Percentiles rank a stretch among this genome's conserved stretches.
phyloP scores from a whole-genome alignment of 1,284 basidiomycete species.

The Singerocomus inundabilis region DNA sequence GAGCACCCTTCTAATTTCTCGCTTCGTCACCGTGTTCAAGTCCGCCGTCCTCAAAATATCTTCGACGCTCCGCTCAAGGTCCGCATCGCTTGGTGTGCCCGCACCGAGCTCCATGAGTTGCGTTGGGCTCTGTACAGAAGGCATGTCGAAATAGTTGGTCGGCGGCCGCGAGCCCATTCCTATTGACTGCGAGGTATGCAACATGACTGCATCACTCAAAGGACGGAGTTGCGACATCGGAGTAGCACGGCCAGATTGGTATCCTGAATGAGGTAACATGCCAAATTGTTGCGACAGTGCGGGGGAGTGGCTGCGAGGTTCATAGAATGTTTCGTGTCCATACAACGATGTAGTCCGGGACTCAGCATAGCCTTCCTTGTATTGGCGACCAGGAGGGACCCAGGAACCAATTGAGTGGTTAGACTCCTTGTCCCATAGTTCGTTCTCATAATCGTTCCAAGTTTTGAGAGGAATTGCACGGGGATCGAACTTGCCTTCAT shows the following conservation, averaged over 20 bases:
- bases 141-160: slow-evolving; percentile 75
- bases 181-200: slow-evolving; percentile 58
- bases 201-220: slow-evolving; percentile 37
- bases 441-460: slow-evolving; percentile 97
- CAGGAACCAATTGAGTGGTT: slow-evolving; percentile 89
- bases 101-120: slow-evolving; percentile 42
- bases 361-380: slow-evolving; percentile 70
- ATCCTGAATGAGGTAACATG: slow-evolving; percentile 60
- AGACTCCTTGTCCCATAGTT: slow-evolving; percentile 95
- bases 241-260: slow-evolving; percentile 76
- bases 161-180: slow-evolving; percentile 64
- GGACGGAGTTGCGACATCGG: slow-evolving; percentile 47
- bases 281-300: slow-evolving; percentile 59
- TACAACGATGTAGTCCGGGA: slow-evolving; percentile 75
- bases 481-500: slow-evolving; percentile 97
- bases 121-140: slow-evolving; percentile 51
- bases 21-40: slow-evolving; percentile 86
- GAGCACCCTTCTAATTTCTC: slow-evolving; percentile 78
- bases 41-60: slow-evolving; percentile 75
- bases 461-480: slow-evolving; percentile 90
- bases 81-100: slow-evolving; percentile 58
- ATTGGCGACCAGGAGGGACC: slow-evolving; percentile 68
- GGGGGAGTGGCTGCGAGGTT: slow-evolving; percentile 65
- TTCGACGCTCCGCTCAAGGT: slow-evolving; percentile 72
- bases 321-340: slow-evolving; percentile 80